Conservation (phyloP, 2,329 filamentous ascomycete genomes). For the Fusarium nygamai region DNA sequence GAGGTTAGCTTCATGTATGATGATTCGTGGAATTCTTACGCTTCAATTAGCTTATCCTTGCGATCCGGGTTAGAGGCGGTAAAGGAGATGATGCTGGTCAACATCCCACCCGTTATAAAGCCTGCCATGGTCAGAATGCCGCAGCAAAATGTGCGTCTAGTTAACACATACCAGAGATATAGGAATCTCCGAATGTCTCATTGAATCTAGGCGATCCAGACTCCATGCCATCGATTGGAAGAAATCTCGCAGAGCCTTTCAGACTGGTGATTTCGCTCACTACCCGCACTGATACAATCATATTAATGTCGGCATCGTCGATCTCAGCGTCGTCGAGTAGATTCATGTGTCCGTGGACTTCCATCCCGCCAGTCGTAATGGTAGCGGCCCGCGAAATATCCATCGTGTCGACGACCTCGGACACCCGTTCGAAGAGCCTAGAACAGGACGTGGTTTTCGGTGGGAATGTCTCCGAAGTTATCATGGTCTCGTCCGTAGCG, state of each 20-base stretch:
- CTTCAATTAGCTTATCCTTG: background rate
- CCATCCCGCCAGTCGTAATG: conserved; percentile 4
- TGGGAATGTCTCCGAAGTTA: background rate
- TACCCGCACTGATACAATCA: conserved; percentile 10
- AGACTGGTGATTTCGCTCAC: conserved; percentile 2
- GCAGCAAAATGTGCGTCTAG: rapidly evolving
- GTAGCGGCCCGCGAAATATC: background rate
- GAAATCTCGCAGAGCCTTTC: background rate
- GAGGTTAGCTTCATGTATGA: background rate
- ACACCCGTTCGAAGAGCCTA: background rate
- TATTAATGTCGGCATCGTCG: conserved; percentile 6
- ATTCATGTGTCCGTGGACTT: background rate
- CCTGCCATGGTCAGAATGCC: background rate
- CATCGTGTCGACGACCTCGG: conserved; percentile 1
- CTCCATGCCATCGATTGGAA: background rate
- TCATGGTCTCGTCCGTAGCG: background rate
- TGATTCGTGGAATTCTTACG: background rate
- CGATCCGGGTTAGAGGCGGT: background rate
- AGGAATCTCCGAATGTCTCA: background rate
- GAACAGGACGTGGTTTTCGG: background rate
- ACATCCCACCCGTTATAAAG: conserved; percentile 8
- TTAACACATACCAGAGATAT: background rate
- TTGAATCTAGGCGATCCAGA: background rate
- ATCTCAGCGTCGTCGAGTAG: conserved; percentile 10
- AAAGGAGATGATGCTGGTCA: conserved; percentile 7